Conservation (phyloP, 2,329 filamentous ascomycete species). For the Xylariaceae sp. region DNA sequence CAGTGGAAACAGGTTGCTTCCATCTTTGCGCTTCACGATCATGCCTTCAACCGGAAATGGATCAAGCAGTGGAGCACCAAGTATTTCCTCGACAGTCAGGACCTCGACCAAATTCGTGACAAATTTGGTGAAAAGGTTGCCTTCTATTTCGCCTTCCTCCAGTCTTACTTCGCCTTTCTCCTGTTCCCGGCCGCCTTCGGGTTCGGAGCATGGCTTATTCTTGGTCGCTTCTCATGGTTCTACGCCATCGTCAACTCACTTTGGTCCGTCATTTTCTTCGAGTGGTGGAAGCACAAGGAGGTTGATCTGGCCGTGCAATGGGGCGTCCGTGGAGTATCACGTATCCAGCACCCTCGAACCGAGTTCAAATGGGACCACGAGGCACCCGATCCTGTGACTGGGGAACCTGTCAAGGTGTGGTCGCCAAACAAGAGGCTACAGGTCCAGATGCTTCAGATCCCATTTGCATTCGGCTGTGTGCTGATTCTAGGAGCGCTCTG, state of each 20-base stretch:
- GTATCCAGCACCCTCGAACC: conserved; percentile 70
- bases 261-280: conserved; percentile 88
- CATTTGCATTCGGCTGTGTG: conserved; percentile 74
- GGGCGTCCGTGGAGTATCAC: conserved; percentile 81
- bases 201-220: conserved; percentile 70
- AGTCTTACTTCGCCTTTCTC: conserved; percentile 84
- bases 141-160: conserved; percentile 93
- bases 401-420: conserved; percentile 72
- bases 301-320: conserved; percentile 80
- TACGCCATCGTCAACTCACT: conserved; percentile 75
- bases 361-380: conserved; percentile 79
- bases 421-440: conserved; percentile 69
- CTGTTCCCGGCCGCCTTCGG: conserved; percentile 79
- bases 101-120: conserved; percentile 71
- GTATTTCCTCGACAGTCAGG: conserved; percentile 59
- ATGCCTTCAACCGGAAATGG: conserved; percentile 69
- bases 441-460: conserved; percentile 75
- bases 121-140: conserved; percentile 80
- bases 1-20: conserved; percentile 70
- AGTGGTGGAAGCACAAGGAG: conserved; percentile 95
- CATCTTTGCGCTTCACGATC: conserved; percentile 77
- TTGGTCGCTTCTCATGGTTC: conserved; percentile 77
- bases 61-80: conserved; percentile 71
- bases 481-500: conserved; percentile 73
- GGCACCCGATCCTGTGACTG: conserved; percentile 73